Evolutionary conservation across 768 basidiomycete species (phyloP).

Genomic region (Agrocybe praecox): DNA sequence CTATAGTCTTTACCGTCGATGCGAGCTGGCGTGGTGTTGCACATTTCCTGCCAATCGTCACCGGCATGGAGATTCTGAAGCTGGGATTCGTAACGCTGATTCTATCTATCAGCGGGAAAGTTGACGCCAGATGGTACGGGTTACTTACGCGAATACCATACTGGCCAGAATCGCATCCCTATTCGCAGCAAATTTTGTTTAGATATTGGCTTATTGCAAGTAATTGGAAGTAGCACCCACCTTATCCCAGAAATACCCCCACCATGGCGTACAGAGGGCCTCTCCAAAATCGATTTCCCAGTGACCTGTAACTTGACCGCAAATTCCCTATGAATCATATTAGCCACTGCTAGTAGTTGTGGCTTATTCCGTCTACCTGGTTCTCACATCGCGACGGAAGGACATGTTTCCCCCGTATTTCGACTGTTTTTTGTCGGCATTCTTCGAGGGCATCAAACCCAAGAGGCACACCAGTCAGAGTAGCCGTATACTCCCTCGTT

Average conservation of each 20-base stretch:
- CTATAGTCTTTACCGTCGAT: not conserved
- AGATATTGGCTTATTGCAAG: too few species aligned
- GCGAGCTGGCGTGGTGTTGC: not conserved
- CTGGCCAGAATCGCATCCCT: not conserved
- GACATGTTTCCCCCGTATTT: slow-evolving; percentile 14
- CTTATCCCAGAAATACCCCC: slow-evolving; percentile 12
- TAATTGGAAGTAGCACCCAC: not conserved
- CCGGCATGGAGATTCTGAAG: slow-evolving; percentile 7
- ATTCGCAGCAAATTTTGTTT: too few species aligned
- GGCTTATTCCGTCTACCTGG: slow-evolving; percentile 10
- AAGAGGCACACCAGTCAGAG: slow-evolving; percentile 10
- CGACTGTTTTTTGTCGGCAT: slow-evolving; percentile 12
- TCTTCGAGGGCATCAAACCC: slow-evolving; percentile 16
- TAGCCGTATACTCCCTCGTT: slow-evolving; percentile 19
- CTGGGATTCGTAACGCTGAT: slow-evolving; percentile 14
- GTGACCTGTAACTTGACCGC: slow-evolving; percentile 15
- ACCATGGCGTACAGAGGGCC: slow-evolving; percentile 12
- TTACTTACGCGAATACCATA: slow-evolving; percentile 1
- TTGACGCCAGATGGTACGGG: not conserved
- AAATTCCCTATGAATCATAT: slow-evolving; percentile 10
- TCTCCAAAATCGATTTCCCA: slow-evolving; percentile 19
- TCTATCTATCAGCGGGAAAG: not conserved
- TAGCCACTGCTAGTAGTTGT: too few species aligned
- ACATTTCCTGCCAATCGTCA: slow-evolving; percentile 14
- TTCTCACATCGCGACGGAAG: slow-evolving; percentile 12